Evolutionary conservation across 768 basidiomycete species (phyloP).

Genomic region (Phaeotremella skinneri): DNA sequence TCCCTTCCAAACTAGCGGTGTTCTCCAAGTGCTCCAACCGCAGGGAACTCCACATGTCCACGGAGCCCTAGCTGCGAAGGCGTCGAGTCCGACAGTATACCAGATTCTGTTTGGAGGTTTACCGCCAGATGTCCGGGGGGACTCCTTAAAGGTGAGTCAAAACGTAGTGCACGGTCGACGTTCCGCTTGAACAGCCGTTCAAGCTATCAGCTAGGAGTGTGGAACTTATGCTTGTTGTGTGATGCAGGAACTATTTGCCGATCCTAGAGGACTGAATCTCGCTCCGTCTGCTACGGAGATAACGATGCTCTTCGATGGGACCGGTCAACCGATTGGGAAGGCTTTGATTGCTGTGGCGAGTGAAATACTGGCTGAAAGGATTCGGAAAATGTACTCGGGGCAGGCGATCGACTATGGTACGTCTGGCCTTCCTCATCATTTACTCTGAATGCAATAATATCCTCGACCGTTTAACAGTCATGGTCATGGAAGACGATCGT

Average conservation of each 20-base stretch:
- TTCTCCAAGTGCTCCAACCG: neutral
- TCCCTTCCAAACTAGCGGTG: neutral
- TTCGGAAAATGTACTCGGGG: slow-evolving; percentile 31
- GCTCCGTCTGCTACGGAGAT: slow-evolving; percentile 26
- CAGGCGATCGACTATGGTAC: slow-evolving; percentile 36
- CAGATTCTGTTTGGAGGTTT: slow-evolving; percentile 37
- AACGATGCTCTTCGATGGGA: slow-evolving; percentile 13
- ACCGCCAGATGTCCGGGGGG: slow-evolving; percentile 31
- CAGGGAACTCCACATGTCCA: neutral
- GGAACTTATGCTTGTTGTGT: neutral
- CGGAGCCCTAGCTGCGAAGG: neutral
- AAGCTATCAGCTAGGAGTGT: neutral
- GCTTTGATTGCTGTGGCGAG: slow-evolving; percentile 29
- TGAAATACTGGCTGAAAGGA: slow-evolving; percentile 30
- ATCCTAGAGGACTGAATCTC: slow-evolving; percentile 18
- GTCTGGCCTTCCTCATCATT: slow-evolving; percentile 10
- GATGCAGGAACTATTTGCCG: slow-evolving; percentile 27
- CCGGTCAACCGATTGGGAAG: slow-evolving; percentile 24
- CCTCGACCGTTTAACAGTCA: too few relatives aligned
- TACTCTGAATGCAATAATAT: neutral
- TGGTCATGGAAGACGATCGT: too few relatives aligned
- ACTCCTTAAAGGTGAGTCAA: slow-evolving; percentile 30
- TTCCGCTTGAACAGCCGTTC: neutral
- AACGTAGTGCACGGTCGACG: too few relatives aligned
- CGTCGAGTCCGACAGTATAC: neutral